Conservation (phyloP, 169 alveolate genomes). For the Eimeria praecox region DNA sequence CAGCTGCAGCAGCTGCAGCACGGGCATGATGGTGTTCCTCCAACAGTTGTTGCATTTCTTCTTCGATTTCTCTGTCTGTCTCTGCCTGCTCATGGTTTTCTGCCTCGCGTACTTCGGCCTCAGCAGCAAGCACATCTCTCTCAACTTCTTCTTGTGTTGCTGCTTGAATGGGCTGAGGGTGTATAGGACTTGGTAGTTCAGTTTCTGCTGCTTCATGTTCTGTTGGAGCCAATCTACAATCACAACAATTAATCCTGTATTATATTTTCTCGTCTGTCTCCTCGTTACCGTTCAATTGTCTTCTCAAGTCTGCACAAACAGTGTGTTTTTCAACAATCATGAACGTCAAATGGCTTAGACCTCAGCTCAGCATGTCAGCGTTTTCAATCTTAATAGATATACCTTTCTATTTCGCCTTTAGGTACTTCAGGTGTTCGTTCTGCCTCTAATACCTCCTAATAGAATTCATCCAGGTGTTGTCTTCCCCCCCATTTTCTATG, state of each 20-base stretch:
- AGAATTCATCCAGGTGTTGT: not conserved
- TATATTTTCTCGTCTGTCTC: not conserved
- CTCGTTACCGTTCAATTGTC: conserved; percentile 32
- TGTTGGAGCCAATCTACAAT: conserved; percentile 52
- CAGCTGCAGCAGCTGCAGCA: conserved; percentile 4
- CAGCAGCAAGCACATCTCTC: conserved; percentile 38
- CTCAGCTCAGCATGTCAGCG: not conserved
- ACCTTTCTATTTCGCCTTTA: conserved; percentile 48
- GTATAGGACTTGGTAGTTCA: not conserved
- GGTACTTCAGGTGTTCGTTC: conserved; percentile 27
- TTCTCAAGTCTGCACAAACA: conserved; percentile 28
- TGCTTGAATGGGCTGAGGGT: not conserved
- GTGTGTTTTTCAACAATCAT: not conserved
- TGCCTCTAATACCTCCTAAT: conserved; percentile 13
- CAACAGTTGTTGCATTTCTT: conserved; percentile 22
- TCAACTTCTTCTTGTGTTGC: conserved; percentile 41
- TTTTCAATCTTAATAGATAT: not conserved
- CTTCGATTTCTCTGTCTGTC: conserved; percentile 1
- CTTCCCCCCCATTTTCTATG: not conserved
- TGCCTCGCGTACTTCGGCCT: conserved; percentile 35
- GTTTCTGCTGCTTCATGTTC: not conserved
- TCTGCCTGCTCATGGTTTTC: not conserved
- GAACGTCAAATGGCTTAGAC: not conserved
- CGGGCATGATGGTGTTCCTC: conserved; percentile 2
- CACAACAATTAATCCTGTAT: not conserved